Conservation (phyloP, 1,139 yeast species). For the Candida mesenterica region DNA sequence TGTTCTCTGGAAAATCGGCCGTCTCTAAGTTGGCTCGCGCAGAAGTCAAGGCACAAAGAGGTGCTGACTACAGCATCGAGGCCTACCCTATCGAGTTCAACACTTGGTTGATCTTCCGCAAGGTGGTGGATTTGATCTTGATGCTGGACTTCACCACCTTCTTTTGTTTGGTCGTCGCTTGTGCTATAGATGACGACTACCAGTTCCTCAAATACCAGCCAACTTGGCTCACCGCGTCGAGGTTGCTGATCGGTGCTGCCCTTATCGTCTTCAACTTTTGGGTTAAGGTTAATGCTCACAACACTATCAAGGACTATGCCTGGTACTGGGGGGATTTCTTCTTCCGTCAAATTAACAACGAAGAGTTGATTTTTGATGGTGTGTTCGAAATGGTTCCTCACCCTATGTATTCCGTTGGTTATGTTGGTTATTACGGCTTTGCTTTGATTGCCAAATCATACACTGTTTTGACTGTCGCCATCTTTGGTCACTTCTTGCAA, state of each 20-base stretch:
- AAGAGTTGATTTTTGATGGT: constrained; percentile 82
- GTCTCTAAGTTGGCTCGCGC: constrained; percentile 44
- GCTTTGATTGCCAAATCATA: constrained; percentile 78
- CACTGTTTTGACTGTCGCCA: constrained; percentile 66
- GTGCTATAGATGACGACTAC: constrained; percentile 40
- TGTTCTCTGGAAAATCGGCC: constrained; percentile 37
- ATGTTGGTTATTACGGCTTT: constrained; percentile 84
- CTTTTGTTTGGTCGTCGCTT: constrained; percentile 64
- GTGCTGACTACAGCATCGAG: constrained; percentile 46
- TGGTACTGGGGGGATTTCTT: constrained; percentile 98
- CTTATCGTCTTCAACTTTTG: constrained; percentile 73
- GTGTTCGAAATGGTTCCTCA: constrained; percentile 91
- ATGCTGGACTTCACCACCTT: constrained; percentile 87
- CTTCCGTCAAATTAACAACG: constrained; percentile 72
- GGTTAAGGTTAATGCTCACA: constrained; percentile 88
- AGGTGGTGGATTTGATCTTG: constrained; percentile 75
- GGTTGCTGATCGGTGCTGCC: constrained; percentile 42
- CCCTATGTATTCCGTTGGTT: constrained; percentile 92
- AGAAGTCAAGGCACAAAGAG: constrained; percentile 61
- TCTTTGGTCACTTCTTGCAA: constrained; percentile 76
- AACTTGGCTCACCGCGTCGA: constrained; percentile 32
- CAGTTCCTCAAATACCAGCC: constrained; percentile 41
- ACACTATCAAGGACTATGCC: constrained; percentile 87
- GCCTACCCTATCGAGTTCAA: constrained; percentile 71
- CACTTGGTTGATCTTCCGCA: constrained; percentile 80